A percentile compares a stretch with the other conserved stretches of the same genome.
These are phyloP conservation scores for Thraustotheca clavata DNA, from an alignment of 352 stramenopile species.

Conservation along the genomic window DNA sequence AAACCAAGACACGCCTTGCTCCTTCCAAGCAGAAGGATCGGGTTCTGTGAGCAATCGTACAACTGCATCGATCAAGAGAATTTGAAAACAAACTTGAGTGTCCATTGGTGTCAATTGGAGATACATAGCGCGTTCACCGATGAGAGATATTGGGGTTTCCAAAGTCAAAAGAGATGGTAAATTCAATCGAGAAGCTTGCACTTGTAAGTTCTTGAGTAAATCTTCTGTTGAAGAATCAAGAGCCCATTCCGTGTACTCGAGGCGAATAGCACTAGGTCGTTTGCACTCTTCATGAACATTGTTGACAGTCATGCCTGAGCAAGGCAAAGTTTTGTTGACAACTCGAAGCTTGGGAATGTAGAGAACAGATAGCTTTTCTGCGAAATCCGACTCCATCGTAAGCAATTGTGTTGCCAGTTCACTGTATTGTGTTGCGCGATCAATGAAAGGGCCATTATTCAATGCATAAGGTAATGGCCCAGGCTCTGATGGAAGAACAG, in stretches of 20 bases:
- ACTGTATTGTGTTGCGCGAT: slow-evolving; percentile 11
- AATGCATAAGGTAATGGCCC: not conserved
- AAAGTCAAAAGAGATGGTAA: slow-evolving; percentile 46
- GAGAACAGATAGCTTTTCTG: slow-evolving; percentile 65
- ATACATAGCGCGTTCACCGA: slow-evolving; percentile 5
- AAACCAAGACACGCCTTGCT: slow-evolving; percentile 79
- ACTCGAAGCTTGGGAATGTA: slow-evolving; percentile 66
- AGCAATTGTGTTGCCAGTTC: slow-evolving; percentile 30
- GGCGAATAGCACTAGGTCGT: slow-evolving; percentile 52
- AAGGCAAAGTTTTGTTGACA: slow-evolving; percentile 60
- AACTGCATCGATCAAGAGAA: slow-evolving; percentile 74
- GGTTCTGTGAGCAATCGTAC: slow-evolving; percentile 39
- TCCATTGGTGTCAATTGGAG: slow-evolving; percentile 2
- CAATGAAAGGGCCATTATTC: not conserved
- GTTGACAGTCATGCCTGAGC: slow-evolving; percentile 40
- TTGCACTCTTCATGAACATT: slow-evolving; percentile 37
- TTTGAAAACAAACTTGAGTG: slow-evolving; percentile 47
- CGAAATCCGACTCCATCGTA: slow-evolving; percentile 64
- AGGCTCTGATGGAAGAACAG: not conserved
- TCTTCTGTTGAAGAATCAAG: slow-evolving; percentile 62
- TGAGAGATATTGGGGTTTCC: not conserved
- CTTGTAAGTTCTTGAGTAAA: slow-evolving; percentile 51
- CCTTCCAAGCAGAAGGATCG: slow-evolving; percentile 22
- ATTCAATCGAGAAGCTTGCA: slow-evolving; percentile 59
- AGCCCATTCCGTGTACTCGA: slow-evolving; percentile 79